phyloP scores from a whole-genome alignment of 2,329 filamentous ascomycete species.

The Sclerotinia subarctica region DNA sequence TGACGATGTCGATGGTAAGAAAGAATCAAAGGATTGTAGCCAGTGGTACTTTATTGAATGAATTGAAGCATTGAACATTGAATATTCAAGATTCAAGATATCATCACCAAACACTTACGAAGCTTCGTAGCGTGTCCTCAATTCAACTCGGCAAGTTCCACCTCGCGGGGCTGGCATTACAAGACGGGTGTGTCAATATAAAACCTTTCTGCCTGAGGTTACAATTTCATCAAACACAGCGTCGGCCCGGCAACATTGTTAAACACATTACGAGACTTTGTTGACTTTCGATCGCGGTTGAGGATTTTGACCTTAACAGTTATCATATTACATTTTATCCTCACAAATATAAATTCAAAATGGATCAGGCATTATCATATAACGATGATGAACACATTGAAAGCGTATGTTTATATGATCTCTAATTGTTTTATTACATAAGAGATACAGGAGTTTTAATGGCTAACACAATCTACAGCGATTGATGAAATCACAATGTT shows the following conservation, averaged over 20 bases:
- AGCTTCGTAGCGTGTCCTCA: constrained; percentile 22
- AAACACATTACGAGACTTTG: constrained; percentile 1
- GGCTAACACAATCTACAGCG: constrained; percentile 27
- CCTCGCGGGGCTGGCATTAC: constrained; percentile 6
- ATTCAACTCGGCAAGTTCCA: constrained; percentile 20
- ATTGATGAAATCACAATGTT: constrained; percentile 38
- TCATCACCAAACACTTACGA: constrained; percentile 16
- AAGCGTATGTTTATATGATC: constrained; percentile 27
- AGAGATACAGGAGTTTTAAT: not conserved
- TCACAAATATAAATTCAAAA: constrained; percentile 21
- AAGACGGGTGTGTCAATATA: not conserved
- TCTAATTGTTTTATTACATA: not conserved
- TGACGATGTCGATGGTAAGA: not conserved
- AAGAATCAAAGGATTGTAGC: not conserved
- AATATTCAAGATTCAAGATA: constrained; percentile 6
- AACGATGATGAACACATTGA: constrained; percentile 34
- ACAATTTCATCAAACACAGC: too few species aligned
- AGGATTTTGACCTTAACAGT: not conserved
- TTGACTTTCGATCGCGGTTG: constrained; percentile 16
- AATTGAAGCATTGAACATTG: constrained; percentile 13
- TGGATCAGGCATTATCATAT: constrained; percentile 35
- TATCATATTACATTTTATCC: constrained; percentile 3
- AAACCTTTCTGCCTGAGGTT: not conserved
- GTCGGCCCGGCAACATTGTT: constrained; percentile 16
- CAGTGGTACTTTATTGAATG: not conserved